Conservation (phyloP, 805 yeast species). For the Yarrowia porcina region DNA sequence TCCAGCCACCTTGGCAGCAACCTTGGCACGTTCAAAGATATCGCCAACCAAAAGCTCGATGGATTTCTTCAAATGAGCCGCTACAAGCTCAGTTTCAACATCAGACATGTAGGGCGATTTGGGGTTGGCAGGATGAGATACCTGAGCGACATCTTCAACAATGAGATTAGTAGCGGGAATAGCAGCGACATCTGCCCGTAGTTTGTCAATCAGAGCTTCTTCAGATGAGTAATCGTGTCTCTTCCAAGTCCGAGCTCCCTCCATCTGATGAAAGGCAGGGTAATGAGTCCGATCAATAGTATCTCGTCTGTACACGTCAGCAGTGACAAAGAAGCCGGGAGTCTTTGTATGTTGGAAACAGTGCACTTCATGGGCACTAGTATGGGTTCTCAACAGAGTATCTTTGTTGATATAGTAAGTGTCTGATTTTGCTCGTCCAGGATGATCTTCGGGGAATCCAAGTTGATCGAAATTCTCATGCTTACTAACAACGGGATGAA, state of each 20-base stretch:
- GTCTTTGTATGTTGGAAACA: slow-evolving; percentile 66
- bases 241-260: slow-evolving; percentile 88
- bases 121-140: slow-evolving; percentile 62
- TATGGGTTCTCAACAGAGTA: slow-evolving; percentile 80
- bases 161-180: slow-evolving; percentile 66
- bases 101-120: slow-evolving; percentile 74
- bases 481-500: slow-evolving; percentile 77
- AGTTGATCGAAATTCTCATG: slow-evolving; percentile 86
- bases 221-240: slow-evolving; percentile 42
- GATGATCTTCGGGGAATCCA: slow-evolving; percentile 89
- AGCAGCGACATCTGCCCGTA: slow-evolving; percentile 56
- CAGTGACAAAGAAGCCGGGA: slow-evolving; percentile 88
- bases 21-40: slow-evolving; percentile 70
- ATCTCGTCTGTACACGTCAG: slow-evolving; percentile 94
- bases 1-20: slow-evolving; percentile 59
- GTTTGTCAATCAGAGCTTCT: slow-evolving; percentile 41
- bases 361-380: slow-evolving; percentile 93
- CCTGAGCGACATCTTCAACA: slow-evolving; percentile 71
- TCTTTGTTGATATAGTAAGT: slow-evolving; percentile 83
- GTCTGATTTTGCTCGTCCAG: slow-evolving; percentile 88
- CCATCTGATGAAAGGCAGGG: slow-evolving; percentile 97
- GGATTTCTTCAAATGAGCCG: slow-evolving; percentile 79
- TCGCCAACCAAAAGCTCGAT: slow-evolving; percentile 78
- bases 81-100: slow-evolving; percentile 63
- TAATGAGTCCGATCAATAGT: slow-evolving; percentile 95